Percentiles rank a stretch among this genome's conserved stretches.
Conservation (phyloP, 106 monocot genomes). For the Apostasia ramifera region DNA sequence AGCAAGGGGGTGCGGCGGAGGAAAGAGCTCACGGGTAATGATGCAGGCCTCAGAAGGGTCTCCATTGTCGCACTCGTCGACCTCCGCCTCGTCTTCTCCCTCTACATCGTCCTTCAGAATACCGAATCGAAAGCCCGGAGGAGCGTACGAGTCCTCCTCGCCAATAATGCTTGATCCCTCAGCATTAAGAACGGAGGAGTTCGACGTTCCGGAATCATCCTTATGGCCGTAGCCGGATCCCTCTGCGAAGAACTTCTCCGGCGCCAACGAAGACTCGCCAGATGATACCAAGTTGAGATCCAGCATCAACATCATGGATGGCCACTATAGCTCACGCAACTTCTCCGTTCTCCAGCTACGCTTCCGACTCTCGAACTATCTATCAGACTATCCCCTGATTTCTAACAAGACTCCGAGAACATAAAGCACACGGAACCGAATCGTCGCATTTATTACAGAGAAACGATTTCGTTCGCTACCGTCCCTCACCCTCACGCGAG, state of each 20-base stretch:
- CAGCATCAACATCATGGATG: not conserved
- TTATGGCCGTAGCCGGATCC: not conserved
- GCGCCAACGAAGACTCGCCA: too few relatives aligned
- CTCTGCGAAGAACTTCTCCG: not conserved
- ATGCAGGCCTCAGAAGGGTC: not conserved
- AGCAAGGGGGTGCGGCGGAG: conserved; percentile 10
- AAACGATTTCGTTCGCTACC: too few relatives aligned
- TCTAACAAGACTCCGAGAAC: too few relatives aligned
- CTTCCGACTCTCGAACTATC: too few relatives aligned
- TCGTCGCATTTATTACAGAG: too few relatives aligned
- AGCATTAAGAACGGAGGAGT: conserved; percentile 63
- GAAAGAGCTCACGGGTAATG: conserved; percentile 43
- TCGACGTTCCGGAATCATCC: conserved; percentile 49
- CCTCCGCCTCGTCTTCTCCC: conserved; percentile 19
- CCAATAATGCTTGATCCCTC: conserved; percentile 23
- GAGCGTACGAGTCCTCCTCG: conserved; percentile 38
- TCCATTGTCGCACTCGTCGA: not conserved
- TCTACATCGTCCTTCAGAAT: conserved; percentile 31
- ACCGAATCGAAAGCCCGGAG: conserved; percentile 33
- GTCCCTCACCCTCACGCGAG: too few relatives aligned
- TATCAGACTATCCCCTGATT: too few relatives aligned
- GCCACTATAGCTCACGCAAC: too few relatives aligned
- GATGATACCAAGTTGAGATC: not conserved
- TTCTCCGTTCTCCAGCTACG: too few relatives aligned
- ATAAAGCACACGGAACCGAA: too few relatives aligned